phyloP scores from a whole-genome alignment of 495 filamentous ascomycete species.

The Jackrogersella multiformis region DNA sequence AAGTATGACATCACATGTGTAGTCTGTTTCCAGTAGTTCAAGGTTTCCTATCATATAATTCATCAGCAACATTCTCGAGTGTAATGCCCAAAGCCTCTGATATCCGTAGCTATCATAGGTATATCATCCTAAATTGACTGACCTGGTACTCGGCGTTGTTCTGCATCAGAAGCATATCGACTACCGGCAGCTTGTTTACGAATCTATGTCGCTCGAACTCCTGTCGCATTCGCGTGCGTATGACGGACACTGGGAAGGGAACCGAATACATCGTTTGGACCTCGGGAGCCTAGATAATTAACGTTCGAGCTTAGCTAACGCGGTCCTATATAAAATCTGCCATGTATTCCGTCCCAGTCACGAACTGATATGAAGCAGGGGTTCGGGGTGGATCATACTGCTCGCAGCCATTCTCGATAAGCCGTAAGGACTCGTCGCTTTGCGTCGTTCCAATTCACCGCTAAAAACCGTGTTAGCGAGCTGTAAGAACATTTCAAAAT shows the following conservation, averaged over 20 bases:
- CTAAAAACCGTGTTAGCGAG: conserved; percentile 57
- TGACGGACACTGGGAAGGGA: conserved; percentile 82
- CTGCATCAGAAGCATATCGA: conserved; percentile 88
- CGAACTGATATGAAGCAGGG: not conserved
- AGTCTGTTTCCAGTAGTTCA: conserved; percentile 99
- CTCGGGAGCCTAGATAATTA: conserved; percentile 78
- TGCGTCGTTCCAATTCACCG: conserved; percentile 86
- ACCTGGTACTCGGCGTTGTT: conserved; percentile 91
- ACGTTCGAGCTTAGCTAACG: conserved; percentile 2
- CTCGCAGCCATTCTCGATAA: conserved; percentile 93
- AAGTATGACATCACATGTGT: conserved; percentile 98
- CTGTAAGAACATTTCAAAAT: not conserved
- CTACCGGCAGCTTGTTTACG: conserved; percentile 83
- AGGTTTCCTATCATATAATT: conserved; percentile 74
- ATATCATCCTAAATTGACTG: no score
- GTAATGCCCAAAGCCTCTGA: conserved; percentile 19
- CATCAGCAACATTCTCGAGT: conserved; percentile 12
- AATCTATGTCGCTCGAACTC: conserved; percentile 97
- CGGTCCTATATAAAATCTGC: not conserved
- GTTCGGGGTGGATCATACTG: conserved; percentile 68
- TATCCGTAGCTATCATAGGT: conserved; percentile 48
- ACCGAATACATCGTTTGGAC: conserved; percentile 96
- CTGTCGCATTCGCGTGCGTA: conserved; percentile 94
- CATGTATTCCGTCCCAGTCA: not conserved
- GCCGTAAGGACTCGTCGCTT: conserved; percentile 80